phyloP scores from a whole-genome alignment of 441 rosid species.

The Raphanus hybrid region DNA sequence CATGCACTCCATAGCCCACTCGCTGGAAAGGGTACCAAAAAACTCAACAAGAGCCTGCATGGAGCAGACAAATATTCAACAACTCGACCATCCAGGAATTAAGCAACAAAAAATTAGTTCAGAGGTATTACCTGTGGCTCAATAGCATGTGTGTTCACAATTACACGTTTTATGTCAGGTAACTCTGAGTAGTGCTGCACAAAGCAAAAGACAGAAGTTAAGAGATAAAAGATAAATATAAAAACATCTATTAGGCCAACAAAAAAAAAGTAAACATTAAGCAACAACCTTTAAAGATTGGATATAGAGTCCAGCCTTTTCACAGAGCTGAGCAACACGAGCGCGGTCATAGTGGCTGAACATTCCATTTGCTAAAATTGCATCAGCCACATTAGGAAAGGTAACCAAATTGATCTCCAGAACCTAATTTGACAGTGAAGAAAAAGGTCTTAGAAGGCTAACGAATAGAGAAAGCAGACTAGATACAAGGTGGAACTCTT shows the following conservation, averaged over 20 bases:
- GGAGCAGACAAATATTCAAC: conserved; percentile 19
- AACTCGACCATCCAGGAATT: conserved; percentile 22
- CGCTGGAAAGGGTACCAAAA: conserved; percentile 96
- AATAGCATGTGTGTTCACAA: conserved; percentile 97
- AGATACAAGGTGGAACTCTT: conserved; percentile 32
- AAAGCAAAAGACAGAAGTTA: conserved; percentile 30
- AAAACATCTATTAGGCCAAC: not conserved
- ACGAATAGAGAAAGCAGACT: conserved; percentile 10
- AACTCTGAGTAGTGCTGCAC: conserved; percentile 95
- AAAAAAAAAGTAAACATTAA: conserved; percentile 18
- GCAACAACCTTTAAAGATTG: conserved; percentile 82
- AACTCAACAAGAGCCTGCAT: conserved; percentile 95
- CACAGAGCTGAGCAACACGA: conserved; percentile 97
- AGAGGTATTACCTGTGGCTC: conserved; percentile 85
- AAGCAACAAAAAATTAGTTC: conserved; percentile 22
- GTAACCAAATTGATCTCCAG: conserved; percentile 98
- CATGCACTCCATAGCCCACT: conserved; percentile 99
- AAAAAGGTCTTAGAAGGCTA: conserved; percentile 34
- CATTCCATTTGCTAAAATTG: conserved; percentile 99
- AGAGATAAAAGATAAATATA: not conserved
- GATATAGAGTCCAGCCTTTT: conserved; percentile 93
- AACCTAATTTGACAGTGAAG: conserved; percentile 58
- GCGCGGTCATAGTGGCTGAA: conserved; percentile 98
- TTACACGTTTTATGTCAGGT: conserved; percentile 96
- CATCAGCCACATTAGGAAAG: conserved; percentile 99